Base-by-base conservation (phyloP, 169 alveolate species). In the Ichthyophthirius multifiliis region DNA sequence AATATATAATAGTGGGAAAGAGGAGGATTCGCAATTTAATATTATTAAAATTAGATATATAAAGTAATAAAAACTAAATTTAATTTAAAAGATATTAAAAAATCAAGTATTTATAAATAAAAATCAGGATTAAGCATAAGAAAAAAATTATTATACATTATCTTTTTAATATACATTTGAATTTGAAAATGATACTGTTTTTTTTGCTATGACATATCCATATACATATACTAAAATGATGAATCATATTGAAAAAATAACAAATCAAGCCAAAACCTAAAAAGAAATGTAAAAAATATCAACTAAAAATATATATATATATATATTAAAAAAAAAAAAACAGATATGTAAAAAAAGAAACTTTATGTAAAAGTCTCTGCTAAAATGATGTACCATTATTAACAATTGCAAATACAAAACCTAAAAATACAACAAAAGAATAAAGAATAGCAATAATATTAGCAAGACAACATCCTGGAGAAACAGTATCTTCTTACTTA, bases 391-490 rank as follows among this genome's bases (percentile, higher is more conserved):
- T 90, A 10, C 94, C 90, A 45, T 71, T 89, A 80, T 74, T 93
- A 41, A 89, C 95, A 4, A 85, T 93, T 7, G 34, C 75, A 32
- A 46, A 64, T n/a, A 64, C 10, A 34, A 13, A 18, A 34, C 0
- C 35, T 20, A 4, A 9, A 1, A 4, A 31, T n/a, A 32, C 34
- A 41, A 88, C 92, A 43, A 74, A 86, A 35, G 65, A 81, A 34
- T 34, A 64, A 64, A 64, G 46, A 64, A 15, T 13, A 64, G 16
- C 43, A 30, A 45, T 93, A 32, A 34, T 93, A 16, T 87, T 91
- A 39, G 95, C 95, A 0, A 74, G 96, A 45, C 91, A 90, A n/a
- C 96, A 93, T 71, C 96, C 96, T 3, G 96, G 96, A 6, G 96
- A 93, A 78, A 90, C 94, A 3, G 94, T 91, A 5, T 92, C 93